Evolutionary conservation across 306 rosid genomes (phyloP).

Genomic region (Cicer pinnatifidum): DNA sequence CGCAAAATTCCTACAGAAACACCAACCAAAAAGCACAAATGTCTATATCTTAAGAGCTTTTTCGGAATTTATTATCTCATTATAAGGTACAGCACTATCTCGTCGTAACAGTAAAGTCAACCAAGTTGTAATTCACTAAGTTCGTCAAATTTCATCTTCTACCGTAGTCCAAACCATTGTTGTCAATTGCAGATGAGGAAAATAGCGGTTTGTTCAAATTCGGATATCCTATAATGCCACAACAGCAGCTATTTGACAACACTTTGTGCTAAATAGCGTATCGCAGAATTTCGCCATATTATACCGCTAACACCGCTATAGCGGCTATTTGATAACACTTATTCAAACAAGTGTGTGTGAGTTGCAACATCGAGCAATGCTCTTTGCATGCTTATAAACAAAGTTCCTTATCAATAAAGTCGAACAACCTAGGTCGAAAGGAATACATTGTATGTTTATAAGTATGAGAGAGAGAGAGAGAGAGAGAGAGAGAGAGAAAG

Average conservation of each 20-base stretch:
- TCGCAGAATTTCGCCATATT: no score
- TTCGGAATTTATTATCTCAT: background rate
- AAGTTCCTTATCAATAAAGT: constrained; percentile 15
- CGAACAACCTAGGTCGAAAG: constrained; percentile 16
- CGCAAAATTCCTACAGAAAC: background rate
- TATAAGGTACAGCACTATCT: background rate
- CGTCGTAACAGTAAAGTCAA: background rate
- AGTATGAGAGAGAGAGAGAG: background rate
- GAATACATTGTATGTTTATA: background rate
- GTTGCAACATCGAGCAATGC: constrained; percentile 4
- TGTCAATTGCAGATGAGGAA: no score
- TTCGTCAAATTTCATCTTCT: constrained; percentile 12
- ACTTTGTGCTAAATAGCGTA: no score
- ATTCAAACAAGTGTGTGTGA: background rate
- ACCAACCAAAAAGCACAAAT: background rate
- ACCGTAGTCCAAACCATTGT: constrained; percentile 3
- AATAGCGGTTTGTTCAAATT: no score
- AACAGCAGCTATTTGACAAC: no score
- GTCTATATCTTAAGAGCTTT: background rate
- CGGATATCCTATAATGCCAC: no score
- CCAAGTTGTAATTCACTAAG: background rate
- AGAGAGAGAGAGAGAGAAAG: constrained; percentile 29
- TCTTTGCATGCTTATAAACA: constrained; percentile 16
- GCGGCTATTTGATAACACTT: no score
- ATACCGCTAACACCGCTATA: no score